Percentiles rank a stretch among this genome's conserved stretches.
These are phyloP conservation scores for Tritrichomonas musculus DNA, from an alignment of 208 protist genomes.

Conservation along the genomic window DNA sequence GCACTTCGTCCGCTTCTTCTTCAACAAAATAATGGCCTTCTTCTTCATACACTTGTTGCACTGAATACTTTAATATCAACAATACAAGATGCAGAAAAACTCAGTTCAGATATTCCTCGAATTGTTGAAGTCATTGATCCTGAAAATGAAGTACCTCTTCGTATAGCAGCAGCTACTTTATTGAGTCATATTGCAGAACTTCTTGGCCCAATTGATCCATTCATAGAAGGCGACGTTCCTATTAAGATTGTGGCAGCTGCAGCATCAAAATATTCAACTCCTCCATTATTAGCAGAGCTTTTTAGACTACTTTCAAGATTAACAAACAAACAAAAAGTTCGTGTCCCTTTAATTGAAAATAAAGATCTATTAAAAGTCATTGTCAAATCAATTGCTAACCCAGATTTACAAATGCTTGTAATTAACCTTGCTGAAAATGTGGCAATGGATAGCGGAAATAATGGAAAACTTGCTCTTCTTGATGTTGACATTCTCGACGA, in stretches of 20 bases:
- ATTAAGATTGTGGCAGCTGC: not conserved
- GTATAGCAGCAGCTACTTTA: not conserved
- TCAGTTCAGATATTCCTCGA: not conserved
- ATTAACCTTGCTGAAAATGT: not conserved
- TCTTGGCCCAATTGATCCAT: not conserved
- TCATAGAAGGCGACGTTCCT: conserved; percentile 9
- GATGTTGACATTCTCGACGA: not conserved
- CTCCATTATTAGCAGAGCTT: not conserved
- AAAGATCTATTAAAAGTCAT: not conserved
- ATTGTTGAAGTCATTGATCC: conserved; percentile 28
- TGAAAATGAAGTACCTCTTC: not conserved
- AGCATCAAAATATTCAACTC: not conserved
- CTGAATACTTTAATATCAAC: not conserved
- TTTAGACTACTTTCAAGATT: not conserved
- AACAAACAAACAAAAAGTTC: conserved; percentile 19
- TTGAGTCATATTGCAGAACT: not conserved
- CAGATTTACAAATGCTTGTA: not conserved
- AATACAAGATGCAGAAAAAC: not conserved
- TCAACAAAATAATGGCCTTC: not conserved
- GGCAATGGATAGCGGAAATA: not conserved
- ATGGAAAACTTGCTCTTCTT: not conserved
- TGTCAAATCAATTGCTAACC: not conserved
- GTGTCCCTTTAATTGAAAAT: not conserved
- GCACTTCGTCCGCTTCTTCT: not conserved
- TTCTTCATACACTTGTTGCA: not conserved